Evolutionary conservation across 371 early-diverging fungal species (phyloP).

Genomic region (Fennellomyces sp.): DNA sequence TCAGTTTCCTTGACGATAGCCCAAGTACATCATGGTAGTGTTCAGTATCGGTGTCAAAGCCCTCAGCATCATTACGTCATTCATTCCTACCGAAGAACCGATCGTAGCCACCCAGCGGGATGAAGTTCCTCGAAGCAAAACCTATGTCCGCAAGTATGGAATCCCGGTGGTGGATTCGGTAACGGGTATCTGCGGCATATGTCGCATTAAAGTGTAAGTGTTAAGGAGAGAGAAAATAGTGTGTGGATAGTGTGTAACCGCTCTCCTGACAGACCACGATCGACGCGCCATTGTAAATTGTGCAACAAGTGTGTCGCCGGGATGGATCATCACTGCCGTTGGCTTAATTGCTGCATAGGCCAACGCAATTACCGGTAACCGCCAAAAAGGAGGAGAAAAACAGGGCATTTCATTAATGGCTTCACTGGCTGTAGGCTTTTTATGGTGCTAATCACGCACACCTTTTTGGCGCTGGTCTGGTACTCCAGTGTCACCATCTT

Average conservation of each 20-base stretch:
- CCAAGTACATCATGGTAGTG: constrained; percentile 26
- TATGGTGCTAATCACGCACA: constrained; percentile 21
- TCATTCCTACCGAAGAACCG: constrained; percentile 57
- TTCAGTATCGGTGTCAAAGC: constrained; percentile 33
- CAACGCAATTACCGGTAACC: constrained; percentile 61
- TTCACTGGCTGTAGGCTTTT: constrained; percentile 27
- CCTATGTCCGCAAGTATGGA: constrained; percentile 67
- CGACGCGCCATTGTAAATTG: constrained; percentile 72
- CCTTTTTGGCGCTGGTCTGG: constrained; percentile 36
- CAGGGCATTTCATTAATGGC: constrained; percentile 2
- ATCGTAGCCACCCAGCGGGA: constrained; percentile 37
- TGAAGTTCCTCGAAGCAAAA: constrained; percentile 57
- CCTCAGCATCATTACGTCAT: constrained; percentile 48
- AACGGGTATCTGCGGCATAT: constrained; percentile 71
- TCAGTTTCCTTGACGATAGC: constrained; percentile 21
- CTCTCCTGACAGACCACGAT: constrained; percentile 19
- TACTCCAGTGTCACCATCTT: constrained; percentile 25
- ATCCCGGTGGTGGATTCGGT: constrained; percentile 69
- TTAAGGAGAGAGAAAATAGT: background rate
- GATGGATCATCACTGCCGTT: constrained; percentile 87
- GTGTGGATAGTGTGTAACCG: background rate
- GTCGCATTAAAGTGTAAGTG: constrained; percentile 61
- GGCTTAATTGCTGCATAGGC: constrained; percentile 82
- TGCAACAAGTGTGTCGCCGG: constrained; percentile 86
- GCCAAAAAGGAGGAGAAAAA: background rate